A percentile compares a stretch with the other conserved stretches of the same genome.
phyloP scores from a whole-genome alignment of 441 rosid genomes.

The Gossypium trilobum region DNA sequence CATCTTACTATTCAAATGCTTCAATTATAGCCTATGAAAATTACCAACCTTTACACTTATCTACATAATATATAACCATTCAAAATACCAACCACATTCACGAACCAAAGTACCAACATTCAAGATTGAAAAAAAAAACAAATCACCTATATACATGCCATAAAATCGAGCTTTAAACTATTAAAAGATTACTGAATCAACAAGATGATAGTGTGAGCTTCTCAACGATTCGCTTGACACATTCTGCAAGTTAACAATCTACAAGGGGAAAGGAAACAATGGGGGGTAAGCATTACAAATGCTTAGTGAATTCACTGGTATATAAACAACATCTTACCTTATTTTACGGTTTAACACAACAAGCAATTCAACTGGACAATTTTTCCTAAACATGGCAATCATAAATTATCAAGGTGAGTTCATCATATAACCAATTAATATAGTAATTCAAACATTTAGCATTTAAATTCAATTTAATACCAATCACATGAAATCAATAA shows the following conservation, averaged over 20 bases:
- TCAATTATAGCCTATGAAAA: background rate
- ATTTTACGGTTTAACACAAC: background rate
- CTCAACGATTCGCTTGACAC: background rate
- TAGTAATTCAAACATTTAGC: background rate
- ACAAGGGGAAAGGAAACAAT: background rate
- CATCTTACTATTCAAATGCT: background rate
- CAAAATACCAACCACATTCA: background rate
- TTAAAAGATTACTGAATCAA: background rate
- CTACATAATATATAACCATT: background rate
- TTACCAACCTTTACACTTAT: background rate
- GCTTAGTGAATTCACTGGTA: background rate
- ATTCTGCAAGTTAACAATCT: background rate
- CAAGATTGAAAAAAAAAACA: background rate
- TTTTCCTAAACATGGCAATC: background rate
- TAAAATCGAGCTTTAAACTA: background rate
- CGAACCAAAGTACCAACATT: background rate
- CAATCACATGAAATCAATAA: background rate
- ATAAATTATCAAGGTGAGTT: background rate
- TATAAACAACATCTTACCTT: background rate
- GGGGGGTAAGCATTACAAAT: background rate
- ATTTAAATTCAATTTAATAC: background rate
- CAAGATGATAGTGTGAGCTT: background rate
- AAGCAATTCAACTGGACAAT: background rate
- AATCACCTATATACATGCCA: background rate
- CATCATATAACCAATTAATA: background rate